These are phyloP conservation scores for Geotrichum aggregatum DNA, from an alignment of 1,139 yeast species.

Conservation along the genomic window DNA sequence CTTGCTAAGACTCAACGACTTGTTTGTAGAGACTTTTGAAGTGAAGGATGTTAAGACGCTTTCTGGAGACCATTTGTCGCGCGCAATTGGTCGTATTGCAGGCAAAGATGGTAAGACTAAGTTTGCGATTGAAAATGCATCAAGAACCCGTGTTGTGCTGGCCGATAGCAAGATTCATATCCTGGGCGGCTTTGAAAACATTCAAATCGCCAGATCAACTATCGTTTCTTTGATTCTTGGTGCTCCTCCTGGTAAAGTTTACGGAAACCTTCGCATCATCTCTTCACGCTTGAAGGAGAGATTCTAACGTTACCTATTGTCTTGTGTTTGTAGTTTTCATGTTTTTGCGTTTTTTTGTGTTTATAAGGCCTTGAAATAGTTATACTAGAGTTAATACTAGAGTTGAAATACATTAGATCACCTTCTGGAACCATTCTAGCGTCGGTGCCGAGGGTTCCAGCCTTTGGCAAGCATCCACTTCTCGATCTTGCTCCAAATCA, in stretches of 20 bases:
- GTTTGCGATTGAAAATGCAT: conserved; percentile 96
- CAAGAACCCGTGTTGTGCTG: conserved; percentile 93
- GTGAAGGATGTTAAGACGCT: conserved; percentile 93
- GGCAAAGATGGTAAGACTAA: conserved; percentile 99
- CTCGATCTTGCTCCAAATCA: conserved; percentile 64
- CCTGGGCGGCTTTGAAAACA: conserved; percentile 93
- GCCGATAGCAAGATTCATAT: conserved; percentile 97
- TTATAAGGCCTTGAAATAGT: conserved; percentile 9
- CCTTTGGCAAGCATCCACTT: conserved; percentile 39
- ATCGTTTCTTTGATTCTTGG: conserved; percentile 93
- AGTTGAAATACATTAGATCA: conserved; percentile 4
- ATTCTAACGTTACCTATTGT: conserved; percentile 45
- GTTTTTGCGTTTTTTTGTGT: neutral
- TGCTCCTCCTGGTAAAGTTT: conserved; percentile 97
- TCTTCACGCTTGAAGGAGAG: conserved; percentile 97
- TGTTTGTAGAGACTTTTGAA: conserved; percentile 94
- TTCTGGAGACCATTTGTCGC: conserved; percentile 90
- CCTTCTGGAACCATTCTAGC: conserved; percentile 1
- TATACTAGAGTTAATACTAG: too few relatives aligned
- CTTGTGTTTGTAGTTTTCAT: neutral
- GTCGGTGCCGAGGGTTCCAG: conserved; percentile 27
- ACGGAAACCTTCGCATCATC: conserved; percentile 93
- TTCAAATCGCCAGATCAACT: conserved; percentile 95
- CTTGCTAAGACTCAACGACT: conserved; percentile 83
- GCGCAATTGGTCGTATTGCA: conserved; percentile 99